Evolutionary conservation across 176 grass and related monocot genomes (phyloP).

Genomic region (Echinochloa phyllopogon): DNA sequence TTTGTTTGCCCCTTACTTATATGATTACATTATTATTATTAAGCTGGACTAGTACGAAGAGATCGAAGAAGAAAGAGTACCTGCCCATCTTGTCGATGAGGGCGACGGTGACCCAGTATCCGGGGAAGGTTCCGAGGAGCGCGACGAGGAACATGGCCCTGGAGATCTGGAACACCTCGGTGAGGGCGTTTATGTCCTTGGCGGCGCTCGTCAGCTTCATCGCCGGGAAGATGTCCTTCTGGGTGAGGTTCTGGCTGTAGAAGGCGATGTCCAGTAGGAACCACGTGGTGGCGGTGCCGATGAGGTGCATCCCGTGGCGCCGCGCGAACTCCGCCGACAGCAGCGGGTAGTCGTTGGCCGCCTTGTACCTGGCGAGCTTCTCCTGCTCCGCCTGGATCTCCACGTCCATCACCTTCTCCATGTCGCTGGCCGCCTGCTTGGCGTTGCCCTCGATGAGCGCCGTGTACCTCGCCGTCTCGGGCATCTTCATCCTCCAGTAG

Average conservation of each 20-base stretch:
- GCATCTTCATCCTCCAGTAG: slow-evolving; percentile 77
- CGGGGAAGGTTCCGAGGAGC: slow-evolving; percentile 11
- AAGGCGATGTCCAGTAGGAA: slow-evolving; percentile 84
- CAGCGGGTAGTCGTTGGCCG: slow-evolving; percentile 36
- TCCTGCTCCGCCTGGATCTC: slow-evolving; percentile 35
- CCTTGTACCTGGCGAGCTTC: slow-evolving; percentile 35
- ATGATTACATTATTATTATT: too few species aligned
- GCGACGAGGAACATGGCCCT: slow-evolving; percentile 24
- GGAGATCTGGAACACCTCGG: slow-evolving; percentile 11
- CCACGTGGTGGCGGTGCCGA: slow-evolving; percentile 72
- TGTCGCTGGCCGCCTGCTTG: slow-evolving; percentile 41
- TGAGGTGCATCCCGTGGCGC: slow-evolving; percentile 63
- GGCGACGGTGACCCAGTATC: slow-evolving; percentile 28
- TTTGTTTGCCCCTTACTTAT: too few species aligned
- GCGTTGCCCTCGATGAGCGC: slow-evolving; percentile 40
- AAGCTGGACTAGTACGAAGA: too few species aligned
- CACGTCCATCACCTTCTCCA: slow-evolving; percentile 22
- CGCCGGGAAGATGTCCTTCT: slow-evolving; percentile 74
- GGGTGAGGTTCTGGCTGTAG: slow-evolving; percentile 79
- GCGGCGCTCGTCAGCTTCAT: neutral
- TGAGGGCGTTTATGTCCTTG: neutral
- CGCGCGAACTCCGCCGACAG: slow-evolving; percentile 35
- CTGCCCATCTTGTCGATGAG: slow-evolving; percentile 32
- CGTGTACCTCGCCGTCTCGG: slow-evolving; percentile 65
- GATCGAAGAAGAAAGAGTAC: neutral